Evolutionary conservation across 1,284 basidiomycete species (phyloP).

Genomic region (Tilletiopsis washingtonensis): DNA sequence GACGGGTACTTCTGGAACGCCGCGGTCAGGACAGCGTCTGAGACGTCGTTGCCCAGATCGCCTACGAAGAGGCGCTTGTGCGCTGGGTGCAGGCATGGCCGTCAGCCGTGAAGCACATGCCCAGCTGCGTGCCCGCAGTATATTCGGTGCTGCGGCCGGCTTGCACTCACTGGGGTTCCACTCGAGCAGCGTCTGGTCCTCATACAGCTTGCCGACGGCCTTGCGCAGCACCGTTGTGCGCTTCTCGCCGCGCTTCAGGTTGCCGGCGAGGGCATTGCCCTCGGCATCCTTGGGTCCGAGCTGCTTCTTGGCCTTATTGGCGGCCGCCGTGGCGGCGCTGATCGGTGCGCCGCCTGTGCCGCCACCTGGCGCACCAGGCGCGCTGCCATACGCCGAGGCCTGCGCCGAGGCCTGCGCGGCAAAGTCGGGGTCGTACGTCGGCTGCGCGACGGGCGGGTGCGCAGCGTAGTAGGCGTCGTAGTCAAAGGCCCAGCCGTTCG

Average conservation of each 20-base stretch:
- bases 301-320: slow-evolving; percentile 3
- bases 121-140: no score
- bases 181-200: slow-evolving; percentile 90
- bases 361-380: slow-evolving; percentile 3
- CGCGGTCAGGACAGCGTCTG: slow-evolving; percentile 81
- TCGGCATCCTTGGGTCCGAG: slow-evolving; percentile 15
- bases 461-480: slow-evolving; percentile 39
- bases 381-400: slow-evolving; percentile 6
- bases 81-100: no score
- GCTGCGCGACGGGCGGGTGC: slow-evolving; percentile 31
- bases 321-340: slow-evolving; percentile 1
- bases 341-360: background rate
- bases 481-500: slow-evolving; percentile 43
- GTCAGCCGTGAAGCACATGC: no score
- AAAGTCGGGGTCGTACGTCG: slow-evolving; percentile 14
- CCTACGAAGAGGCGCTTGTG: slow-evolving; percentile 98
- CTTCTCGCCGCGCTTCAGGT: slow-evolving; percentile 72
- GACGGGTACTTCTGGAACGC: slow-evolving; percentile 83
- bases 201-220: slow-evolving; percentile 91
- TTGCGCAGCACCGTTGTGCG: slow-evolving; percentile 88
- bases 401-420: slow-evolving; percentile 8
- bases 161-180: slow-evolving; percentile 95
- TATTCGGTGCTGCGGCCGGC: no score
- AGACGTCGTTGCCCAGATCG: slow-evolving; percentile 95
- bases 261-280: slow-evolving; percentile 25